Evolutionary conservation across 768 basidiomycete species (phyloP), one percentile per base, ranked within the genome.

Genomic region (Leccinum disarticulatum): DNA sequence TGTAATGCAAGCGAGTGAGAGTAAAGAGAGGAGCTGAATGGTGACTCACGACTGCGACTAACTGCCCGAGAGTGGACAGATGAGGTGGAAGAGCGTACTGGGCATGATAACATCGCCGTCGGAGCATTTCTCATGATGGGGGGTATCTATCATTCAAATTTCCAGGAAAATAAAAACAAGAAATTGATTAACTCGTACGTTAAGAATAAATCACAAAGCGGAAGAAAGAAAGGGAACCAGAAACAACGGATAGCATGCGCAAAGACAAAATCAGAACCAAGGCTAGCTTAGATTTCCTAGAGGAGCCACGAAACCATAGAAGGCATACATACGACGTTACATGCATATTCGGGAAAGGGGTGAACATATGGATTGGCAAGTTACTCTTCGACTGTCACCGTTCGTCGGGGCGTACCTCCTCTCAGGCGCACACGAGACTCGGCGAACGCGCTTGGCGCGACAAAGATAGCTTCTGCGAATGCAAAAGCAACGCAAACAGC

Each of bases 391-490:
- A 61, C 4, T n/a, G 43, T 3, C 27, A 69, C 53, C 4, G 54
- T 54, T 43, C 72, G 68, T 54, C 64, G 66, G 6, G 72, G 58
- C 17, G 72, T 68, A 7, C 57, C 27, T 27, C 56, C 70, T 36
- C 66, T 63, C 36, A 54, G 65, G 43, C 70, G 70, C 11, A 48
- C 54, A 52, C 72, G 74, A 25, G 66, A 66, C 49, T 74, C 70
- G n/a, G 70, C 68, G 60, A 70, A 74, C 15, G 73, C 76, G 7
- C 68, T 58, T 15, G 85, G 84, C 0, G 83, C 80, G 9, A 64
- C 68, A 19, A 77, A 76, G 55, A 90, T 81, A 0, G 84, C 85
- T 69, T 90, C 88, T 1, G 87, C 83, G 63, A 88, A 86, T 3
- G 88, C 83, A 66, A 88, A 87, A 0, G 85, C 85, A 11, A 86